Conservation (phyloP, 495 filamentous ascomycete species). For the Aspergillus steynii region DNA sequence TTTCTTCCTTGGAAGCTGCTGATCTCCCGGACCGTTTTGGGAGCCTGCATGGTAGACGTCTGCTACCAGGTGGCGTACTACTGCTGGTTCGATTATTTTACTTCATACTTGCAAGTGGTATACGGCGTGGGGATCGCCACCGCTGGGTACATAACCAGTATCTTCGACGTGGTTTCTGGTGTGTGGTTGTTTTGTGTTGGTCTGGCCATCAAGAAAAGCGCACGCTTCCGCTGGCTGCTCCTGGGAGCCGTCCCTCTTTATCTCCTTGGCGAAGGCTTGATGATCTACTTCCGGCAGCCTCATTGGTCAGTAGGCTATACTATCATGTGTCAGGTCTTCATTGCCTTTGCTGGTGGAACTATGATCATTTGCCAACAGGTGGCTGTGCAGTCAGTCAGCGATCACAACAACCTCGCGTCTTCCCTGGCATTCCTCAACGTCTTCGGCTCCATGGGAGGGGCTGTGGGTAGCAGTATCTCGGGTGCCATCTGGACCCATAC, state of each 20-base stretch:
- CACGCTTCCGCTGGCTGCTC: slow-evolving; percentile 52
- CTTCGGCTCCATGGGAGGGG: slow-evolving; percentile 64
- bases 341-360: slow-evolving; percentile 61
- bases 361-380: slow-evolving; percentile 66
- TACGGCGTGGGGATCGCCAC: slow-evolving; percentile 53
- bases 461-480: slow-evolving; percentile 63
- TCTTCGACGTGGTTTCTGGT: slow-evolving; percentile 51
- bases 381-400: slow-evolving; percentile 63
- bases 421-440: slow-evolving; percentile 64
- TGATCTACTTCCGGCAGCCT: slow-evolving; percentile 67
- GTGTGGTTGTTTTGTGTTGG: slow-evolving; percentile 49
- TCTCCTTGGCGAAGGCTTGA: slow-evolving; percentile 57
- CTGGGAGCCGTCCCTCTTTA: slow-evolving; percentile 59
- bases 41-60: slow-evolving; percentile 58
- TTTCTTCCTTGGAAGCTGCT: slow-evolving; percentile 64
- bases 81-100: slow-evolving; percentile 62
- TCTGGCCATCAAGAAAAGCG: slow-evolving; percentile 52
- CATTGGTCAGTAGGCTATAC: slow-evolving; percentile 60
- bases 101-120: slow-evolving; percentile 74
- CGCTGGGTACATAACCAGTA: slow-evolving; percentile 56
- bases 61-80: slow-evolving; percentile 57
- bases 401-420: slow-evolving; percentile 66
- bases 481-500: slow-evolving; percentile 68
- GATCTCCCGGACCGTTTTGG: slow-evolving; percentile 61
- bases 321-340: slow-evolving; percentile 73